Evolutionary conservation across 805 yeast species (phyloP).

Genomic region (Metschnikowia corniflorae): DNA sequence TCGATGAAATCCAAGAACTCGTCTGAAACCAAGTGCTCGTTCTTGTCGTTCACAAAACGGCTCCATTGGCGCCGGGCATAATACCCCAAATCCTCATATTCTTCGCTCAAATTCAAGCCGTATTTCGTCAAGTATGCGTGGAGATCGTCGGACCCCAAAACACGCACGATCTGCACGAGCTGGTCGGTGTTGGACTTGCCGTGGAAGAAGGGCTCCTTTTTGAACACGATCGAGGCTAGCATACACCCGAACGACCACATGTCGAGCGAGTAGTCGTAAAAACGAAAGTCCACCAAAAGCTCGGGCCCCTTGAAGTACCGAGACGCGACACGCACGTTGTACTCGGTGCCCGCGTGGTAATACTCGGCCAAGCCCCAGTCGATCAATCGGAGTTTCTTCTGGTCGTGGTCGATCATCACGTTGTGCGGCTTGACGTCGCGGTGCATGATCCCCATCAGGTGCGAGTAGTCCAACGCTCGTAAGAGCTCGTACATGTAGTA

Average conservation of each 20-base stretch:
- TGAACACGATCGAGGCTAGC: constrained; percentile 84
- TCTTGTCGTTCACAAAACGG: constrained; percentile 53
- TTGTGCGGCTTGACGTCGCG: constrained; percentile 93
- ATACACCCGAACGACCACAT: constrained; percentile 91
- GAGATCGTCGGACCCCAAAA: constrained; percentile 79
- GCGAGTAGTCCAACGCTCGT: constrained; percentile 81
- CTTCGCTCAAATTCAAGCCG: constrained; percentile 64
- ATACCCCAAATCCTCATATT: constrained; percentile 73
- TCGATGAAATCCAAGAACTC: constrained; percentile 70
- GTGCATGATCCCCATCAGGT: constrained; percentile 93
- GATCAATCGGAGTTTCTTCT: constrained; percentile 62
- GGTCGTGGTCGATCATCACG: constrained; percentile 82
- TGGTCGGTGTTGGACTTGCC: constrained; percentile 92
- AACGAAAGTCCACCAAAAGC: constrained; percentile 73
- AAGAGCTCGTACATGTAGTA: constrained; percentile 81
- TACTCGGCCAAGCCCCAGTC: constrained; percentile 97
- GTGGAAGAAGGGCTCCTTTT: constrained; percentile 88
- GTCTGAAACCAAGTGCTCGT: constrained; percentile 49
- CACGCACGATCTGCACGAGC: constrained; percentile 83
- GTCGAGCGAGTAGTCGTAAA: constrained; percentile 85
- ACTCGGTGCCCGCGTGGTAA: constrained; percentile 85
- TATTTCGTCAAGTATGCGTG: constrained; percentile 65
- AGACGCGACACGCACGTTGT: constrained; percentile 88
- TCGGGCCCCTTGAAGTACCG: constrained; percentile 93
- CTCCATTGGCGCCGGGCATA: constrained; percentile 67